A percentile compares a stretch with the other conserved stretches of the same genome.
phyloP scores from a whole-genome alignment of 2,329 filamentous ascomycete genomes.

The Colletotrichum limetticola region DNA sequence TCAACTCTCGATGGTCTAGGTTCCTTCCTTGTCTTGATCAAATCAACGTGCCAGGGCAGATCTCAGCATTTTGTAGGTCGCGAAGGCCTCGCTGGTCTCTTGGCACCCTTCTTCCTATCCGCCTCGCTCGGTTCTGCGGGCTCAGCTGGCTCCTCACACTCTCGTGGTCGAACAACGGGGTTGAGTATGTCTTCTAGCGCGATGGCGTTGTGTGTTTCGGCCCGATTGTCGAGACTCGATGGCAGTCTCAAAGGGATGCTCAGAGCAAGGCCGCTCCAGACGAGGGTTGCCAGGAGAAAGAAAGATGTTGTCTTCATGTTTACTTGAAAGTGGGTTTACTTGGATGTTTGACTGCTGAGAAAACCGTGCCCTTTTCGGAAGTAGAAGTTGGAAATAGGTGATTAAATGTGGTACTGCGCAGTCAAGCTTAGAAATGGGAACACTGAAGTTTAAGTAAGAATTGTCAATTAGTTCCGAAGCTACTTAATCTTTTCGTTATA shows the following conservation, averaged over 20 bases:
- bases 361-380: too few relatives aligned
- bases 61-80: background rate
- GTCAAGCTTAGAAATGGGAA: too few relatives aligned
- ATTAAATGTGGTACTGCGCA: too few relatives aligned
- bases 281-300: background rate
- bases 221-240: background rate
- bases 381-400: too few relatives aligned
- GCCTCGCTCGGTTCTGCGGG: conserved; percentile 16
- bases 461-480: too few relatives aligned
- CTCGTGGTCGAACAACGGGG: background rate
- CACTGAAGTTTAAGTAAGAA: too few relatives aligned
- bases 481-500: too few relatives aligned
- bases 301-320: background rate
- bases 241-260: background rate
- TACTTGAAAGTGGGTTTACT: background rate
- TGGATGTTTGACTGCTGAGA: too few relatives aligned
- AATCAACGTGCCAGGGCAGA: too few relatives aligned
- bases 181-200: background rate
- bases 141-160: conserved; percentile 19
- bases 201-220: background rate
- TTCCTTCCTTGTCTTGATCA: too few relatives aligned
- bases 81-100: background rate
- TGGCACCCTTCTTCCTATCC: conserved; percentile 11
- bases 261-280: background rate
- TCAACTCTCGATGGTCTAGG: background rate